Evolutionary conservation across 768 basidiomycete species (phyloP).

Genomic region (Russula abietina): DNA sequence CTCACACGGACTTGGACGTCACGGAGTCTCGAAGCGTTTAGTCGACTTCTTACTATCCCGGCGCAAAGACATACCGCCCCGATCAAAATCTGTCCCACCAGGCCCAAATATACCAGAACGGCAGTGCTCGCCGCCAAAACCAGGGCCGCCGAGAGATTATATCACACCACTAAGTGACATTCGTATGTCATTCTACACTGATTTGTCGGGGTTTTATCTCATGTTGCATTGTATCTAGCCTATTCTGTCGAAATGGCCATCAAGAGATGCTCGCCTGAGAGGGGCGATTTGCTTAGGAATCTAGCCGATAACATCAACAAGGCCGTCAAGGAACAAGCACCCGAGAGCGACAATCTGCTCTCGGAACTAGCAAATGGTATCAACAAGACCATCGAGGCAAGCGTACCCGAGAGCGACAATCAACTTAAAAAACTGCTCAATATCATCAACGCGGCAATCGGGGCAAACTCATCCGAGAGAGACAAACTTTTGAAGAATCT

Average conservation of each 20-base stretch:
- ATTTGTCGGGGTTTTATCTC: background rate
- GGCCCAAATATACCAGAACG: no score
- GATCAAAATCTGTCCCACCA: no score
- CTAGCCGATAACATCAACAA: constrained; percentile 33
- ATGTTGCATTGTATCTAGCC: constrained; percentile 6
- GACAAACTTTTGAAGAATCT: no score
- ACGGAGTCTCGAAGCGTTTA: background rate
- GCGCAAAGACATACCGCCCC: background rate
- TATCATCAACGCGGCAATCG: no score
- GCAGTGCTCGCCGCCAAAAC: no score
- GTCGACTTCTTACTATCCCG: background rate
- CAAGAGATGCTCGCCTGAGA: constrained; percentile 69
- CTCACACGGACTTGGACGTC: constrained; percentile 5
- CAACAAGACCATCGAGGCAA: no score
- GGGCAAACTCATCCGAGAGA: no score
- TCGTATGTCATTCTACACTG: constrained; percentile 27
- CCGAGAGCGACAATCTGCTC: constrained; percentile 36
- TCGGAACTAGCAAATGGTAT: no score
- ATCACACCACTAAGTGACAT: constrained; percentile 42
- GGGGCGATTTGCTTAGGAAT: constrained; percentile 54
- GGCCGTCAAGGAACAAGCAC: constrained; percentile 59
- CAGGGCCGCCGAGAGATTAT: constrained; percentile 11
- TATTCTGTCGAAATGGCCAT: constrained; percentile 44
- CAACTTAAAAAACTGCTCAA: constrained; percentile 45
- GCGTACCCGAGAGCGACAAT: constrained; percentile 26